Evolutionary conservation across 2,329 filamentous ascomycete species (phyloP), one percentile per base, ranked within the genome.

Genomic region (Ophiosphaerella korrae): DNA sequence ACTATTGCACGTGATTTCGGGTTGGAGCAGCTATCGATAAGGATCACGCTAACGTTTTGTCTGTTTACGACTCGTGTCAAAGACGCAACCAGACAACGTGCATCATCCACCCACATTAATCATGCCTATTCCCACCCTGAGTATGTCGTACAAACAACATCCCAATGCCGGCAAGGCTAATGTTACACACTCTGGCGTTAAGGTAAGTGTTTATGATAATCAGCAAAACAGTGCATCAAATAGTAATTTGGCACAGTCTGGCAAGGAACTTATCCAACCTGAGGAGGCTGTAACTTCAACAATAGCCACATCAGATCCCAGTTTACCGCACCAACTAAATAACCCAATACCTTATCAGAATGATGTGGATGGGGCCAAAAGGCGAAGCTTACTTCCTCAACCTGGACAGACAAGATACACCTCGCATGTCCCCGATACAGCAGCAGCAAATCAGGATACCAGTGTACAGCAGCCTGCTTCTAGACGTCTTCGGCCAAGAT

Each of bases 321-420:
- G 46, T 11, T n/a, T 43, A n/a, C 52, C 44, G 5, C 52, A 47
- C 21, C 35, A 39, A 24, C 16, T 45, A 16, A 45, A 12, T 29
- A 46, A 44, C 31, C 35, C 45, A 13, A 42, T 39, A 12, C 45
- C 57, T 3, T 43, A 52, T 18, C 57, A 55, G 14, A 36, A 42
- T 18, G 52, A 60, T 44, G 42, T 37, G 16, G 57, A 60, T 39
- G 37, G 36, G 33, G 21, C 35, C 31, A 50, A 61, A 53, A 52
- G 58, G 35, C 62, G 66, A 23, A 72, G 70, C 51, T 58, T 70
- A 44, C 60, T 73, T 26, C 70, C 68, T 13, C 71, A 73, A 42
- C 65, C 61, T 32, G 68, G 68, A n/a, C 61, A 66, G 18, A 43
- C 60, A n/a, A 69, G 47, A 39, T 48, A 54, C 18, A 50, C 42